phyloP scores from a whole-genome alignment of 441 rosid species.

The Omphalea diandra region DNA sequence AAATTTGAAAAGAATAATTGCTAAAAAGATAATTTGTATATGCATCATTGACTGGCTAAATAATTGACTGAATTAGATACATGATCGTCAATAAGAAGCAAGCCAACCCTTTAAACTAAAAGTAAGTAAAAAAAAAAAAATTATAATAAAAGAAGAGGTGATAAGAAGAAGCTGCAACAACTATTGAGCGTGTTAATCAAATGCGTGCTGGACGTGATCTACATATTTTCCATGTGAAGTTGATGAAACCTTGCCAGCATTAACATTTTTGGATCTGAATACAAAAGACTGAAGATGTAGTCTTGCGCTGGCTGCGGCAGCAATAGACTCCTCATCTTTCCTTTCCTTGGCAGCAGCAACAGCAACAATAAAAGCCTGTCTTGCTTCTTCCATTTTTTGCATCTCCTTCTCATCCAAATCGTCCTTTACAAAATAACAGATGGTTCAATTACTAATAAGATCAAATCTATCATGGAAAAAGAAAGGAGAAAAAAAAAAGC shows the following conservation, averaged over 20 bases:
- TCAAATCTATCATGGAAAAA: not conserved
- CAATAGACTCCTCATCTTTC: slow-evolving; percentile 76
- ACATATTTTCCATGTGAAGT: slow-evolving; percentile 13
- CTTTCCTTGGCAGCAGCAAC: slow-evolving; percentile 58
- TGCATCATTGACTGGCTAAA: no score
- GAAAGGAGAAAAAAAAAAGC: not conserved
- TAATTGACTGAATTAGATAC: no score
- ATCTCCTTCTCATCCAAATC: slow-evolving; percentile 43
- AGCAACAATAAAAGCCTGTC: slow-evolving; percentile 63
- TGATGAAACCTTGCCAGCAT: slow-evolving; percentile 17
- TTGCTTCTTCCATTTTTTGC: slow-evolving; percentile 75
- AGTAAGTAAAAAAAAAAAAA: no score
- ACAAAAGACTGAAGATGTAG: slow-evolving; percentile 59
- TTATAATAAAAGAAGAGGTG: not conserved
- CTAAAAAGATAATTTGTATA: no score
- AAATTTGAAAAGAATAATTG: no score
- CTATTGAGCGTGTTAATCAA: slow-evolving; percentile 3
- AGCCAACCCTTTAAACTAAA: not conserved
- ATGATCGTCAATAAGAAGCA: not conserved
- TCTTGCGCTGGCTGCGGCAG: slow-evolving; percentile 68
- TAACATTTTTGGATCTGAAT: slow-evolving; percentile 32
- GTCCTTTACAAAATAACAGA: slow-evolving; percentile 43
- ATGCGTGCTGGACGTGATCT: slow-evolving; percentile 6
- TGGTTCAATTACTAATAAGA: not conserved
- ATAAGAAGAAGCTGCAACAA: not conserved